Evolutionary conservation across 805 yeast genomes (phyloP), one percentile per base, ranked within the genome.

Genomic region (Teunomyces pallodes): DNA sequence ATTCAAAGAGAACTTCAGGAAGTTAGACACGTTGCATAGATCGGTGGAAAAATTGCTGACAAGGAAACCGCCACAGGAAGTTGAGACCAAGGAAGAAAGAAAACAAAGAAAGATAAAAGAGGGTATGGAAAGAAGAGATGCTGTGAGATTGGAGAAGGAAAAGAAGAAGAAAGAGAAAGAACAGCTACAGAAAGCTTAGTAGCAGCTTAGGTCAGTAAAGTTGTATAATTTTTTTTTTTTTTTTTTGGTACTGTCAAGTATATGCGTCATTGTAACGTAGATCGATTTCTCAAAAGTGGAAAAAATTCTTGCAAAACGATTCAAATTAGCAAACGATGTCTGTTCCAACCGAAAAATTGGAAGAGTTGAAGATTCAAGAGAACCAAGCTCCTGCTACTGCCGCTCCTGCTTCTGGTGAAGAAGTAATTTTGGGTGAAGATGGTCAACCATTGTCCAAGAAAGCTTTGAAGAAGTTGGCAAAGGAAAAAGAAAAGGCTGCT

Each of bases 401-500:
- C 10, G 48, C 55, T 7, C 43, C 62, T 6, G 57, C 47, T 9
- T 60, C 59, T 5, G 56, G 56, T 20, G 64, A 51, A 30, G 62
- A 56, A 40, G 68, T 67, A 14, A 54, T 70, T 42, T 63, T 82
- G 41, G 85, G 86, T 9, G 81, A 81, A 55, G 92, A 87, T 64
- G 96, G 97, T 38, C 83, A 80, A 70, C 96, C 96, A 26, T 74
- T 90, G 58, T 86, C 95, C 49, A 94, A 94, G 72, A 94, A 91
- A 67, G 99, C 97, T 2, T 75, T 94, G 61, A 94, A 94, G 80
- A 94, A 94, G 75, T 80, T 94, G 53, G 94, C 87, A 67, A 92
- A 92, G 64, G 96, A 89, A 70, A 83, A 80, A 64, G 97, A 91
- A 72, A 92, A 92, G 76, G 95, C 86, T 57, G 83, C 80, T 64